Conservation (phyloP, 148 eudicot genomes). For the Fagopyrum tataricum region DNA sequence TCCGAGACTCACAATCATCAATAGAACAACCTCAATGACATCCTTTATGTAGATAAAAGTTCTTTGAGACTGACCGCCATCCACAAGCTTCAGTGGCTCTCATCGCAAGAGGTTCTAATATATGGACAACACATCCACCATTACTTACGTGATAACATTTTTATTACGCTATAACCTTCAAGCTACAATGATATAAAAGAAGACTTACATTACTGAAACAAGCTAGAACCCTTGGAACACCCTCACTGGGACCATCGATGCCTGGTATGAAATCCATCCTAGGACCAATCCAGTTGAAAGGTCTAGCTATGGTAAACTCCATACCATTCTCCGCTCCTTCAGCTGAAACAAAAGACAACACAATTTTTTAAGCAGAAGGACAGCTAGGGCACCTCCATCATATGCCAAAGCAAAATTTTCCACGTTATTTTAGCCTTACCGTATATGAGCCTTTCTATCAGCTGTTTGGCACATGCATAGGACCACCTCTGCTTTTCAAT, state of each 20-base stretch:
- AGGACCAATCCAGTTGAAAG: slow-evolving; percentile 99
- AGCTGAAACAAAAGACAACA: slow-evolving; percentile 33
- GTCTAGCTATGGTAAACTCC: slow-evolving; percentile 92
- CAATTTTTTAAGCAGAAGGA: not conserved
- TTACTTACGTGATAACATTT: not conserved
- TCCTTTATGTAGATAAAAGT: slow-evolving; percentile 90
- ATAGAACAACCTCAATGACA: slow-evolving; percentile 89
- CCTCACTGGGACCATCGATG: slow-evolving; percentile 96
- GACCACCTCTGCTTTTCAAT: slow-evolving; percentile 99
- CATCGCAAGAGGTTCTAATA: slow-evolving; percentile 73
- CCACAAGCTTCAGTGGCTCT: slow-evolving; percentile 95
- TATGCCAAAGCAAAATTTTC: not conserved
- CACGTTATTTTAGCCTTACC: slow-evolving; percentile 29
- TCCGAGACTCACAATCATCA: slow-evolving; percentile 74
- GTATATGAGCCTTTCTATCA: slow-evolving; percentile 94
- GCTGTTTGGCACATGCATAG: slow-evolving; percentile 94
- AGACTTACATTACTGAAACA: slow-evolving; percentile 89
- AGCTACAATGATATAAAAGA: not conserved
- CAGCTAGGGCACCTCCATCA: not conserved
- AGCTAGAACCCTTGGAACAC: slow-evolving; percentile 96
- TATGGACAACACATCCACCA: not conserved
- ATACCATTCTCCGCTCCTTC: slow-evolving; percentile 99
- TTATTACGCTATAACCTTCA: not conserved
- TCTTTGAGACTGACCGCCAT: slow-evolving; percentile 96
- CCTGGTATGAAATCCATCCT: slow-evolving; percentile 99